Evolutionary conservation across 148 eudicot species (phyloP), one percentile per base, ranked within the genome.

Genomic region (Talinum fruticosum): DNA sequence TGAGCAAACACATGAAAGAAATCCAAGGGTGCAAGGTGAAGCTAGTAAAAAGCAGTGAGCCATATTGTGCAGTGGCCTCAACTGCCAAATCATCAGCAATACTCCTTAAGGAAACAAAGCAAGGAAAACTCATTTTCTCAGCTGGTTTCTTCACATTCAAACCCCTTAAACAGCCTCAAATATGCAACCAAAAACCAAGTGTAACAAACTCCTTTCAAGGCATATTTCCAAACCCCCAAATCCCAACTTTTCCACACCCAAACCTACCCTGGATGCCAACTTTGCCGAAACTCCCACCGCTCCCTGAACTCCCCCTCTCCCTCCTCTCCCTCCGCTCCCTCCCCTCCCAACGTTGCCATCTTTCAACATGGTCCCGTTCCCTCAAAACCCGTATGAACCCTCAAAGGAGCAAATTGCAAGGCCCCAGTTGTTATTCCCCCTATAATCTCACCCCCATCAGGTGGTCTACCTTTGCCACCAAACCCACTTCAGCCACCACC

Each of bases 141-240:
- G 97, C 97, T 33, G 98, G 97, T 4, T 87, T 85, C 77, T 87
- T 92, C 89, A 88, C 96, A 57, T 96, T 96, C 83, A 96, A 90
- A 85, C 97, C 98, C 18, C 70, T 84, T 1, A 85, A 84, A 45
- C 91, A 87, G 57, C 95, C 96, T 2, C 77, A 72, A 10, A 21
- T 88, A 12, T 96, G 99, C 70, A 85, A 81, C 82, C 93, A 89
- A 80, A 85, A 89, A 69, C 91, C 90, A 12, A 86, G 47, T 41
- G 47, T 41, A 44, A 70, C 74, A 3, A 79, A 57, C 1, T 35
- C 83, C 30, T 16, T 64, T 28, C 75, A 78, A 85, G 65, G 37
- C 84, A 26, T 66, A 23, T 21, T 59, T 15, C 6, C 29, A 2
- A 37, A 26, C 74, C 80, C 76, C 57, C 62, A 35, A 59, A 10